Percentiles rank a stretch among this genome's conserved stretches.
These are phyloP conservation scores for Penicillium corylophilum DNA, from an alignment of 2,329 filamentous ascomycete species.

Conservation along the genomic window DNA sequence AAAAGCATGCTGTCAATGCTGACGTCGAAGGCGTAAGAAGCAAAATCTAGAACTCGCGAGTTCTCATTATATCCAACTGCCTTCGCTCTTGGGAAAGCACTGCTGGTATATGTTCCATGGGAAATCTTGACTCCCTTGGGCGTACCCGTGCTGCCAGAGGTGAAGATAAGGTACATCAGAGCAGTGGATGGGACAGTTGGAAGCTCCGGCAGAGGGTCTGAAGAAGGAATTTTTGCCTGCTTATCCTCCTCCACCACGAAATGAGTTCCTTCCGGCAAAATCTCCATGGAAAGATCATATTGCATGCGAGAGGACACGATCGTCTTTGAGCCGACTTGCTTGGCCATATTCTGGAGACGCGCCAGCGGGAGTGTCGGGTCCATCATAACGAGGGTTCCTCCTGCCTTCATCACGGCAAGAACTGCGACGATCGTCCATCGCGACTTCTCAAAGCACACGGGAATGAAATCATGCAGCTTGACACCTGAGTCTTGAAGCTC, in stretches of 20 bases:
- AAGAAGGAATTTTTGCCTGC: conserved; percentile 16
- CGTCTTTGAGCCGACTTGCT: conserved; percentile 28
- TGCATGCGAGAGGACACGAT: conserved; percentile 34
- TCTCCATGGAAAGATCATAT: conserved; percentile 24
- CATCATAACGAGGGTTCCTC: conserved; percentile 33
- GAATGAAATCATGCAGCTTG: conserved; percentile 26
- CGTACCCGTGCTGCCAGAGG: conserved; percentile 54
- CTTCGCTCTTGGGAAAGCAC: conserved; percentile 53
- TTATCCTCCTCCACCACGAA: conserved; percentile 29
- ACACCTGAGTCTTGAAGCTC: conserved; percentile 29
- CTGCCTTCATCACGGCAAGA: conserved; percentile 34
- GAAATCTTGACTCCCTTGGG: conserved; percentile 61
- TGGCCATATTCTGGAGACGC: conserved; percentile 34
- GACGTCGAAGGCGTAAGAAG: conserved; percentile 56
- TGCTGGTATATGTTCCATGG: conserved; percentile 59
- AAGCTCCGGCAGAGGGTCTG: not conserved
- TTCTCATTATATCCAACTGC: conserved; percentile 51
- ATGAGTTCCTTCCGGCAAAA: conserved; percentile 32
- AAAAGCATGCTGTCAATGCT: conserved; percentile 56
- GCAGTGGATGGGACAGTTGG: conserved; percentile 29
- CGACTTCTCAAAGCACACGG: conserved; percentile 37
- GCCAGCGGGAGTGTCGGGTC: conserved; percentile 35
- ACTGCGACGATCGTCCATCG: conserved; percentile 36
- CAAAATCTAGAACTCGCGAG: conserved; percentile 62
- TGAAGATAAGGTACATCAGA: conserved; percentile 62